These are phyloP conservation scores for Bryoglossum gracile DNA, from an alignment of 495 filamentous ascomycete genomes.

Conservation along the genomic window DNA sequence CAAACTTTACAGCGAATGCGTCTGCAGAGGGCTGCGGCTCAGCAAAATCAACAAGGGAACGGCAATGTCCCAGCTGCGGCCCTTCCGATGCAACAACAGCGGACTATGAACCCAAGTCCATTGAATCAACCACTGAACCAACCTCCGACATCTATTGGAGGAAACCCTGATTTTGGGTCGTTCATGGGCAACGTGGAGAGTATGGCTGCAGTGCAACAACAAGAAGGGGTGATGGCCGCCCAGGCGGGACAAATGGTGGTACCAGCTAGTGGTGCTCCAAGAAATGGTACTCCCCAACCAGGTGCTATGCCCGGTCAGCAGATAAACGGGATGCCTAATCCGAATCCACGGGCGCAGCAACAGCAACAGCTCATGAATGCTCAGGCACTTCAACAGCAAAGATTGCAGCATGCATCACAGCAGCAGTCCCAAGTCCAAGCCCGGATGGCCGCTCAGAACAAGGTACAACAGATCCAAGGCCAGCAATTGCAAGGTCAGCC, in stretches of 20 bases:
- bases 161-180: constrained; percentile 31
- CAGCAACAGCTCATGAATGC: constrained; percentile 32
- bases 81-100: constrained; percentile 26
- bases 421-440: constrained; percentile 26
- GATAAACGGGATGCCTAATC: constrained; percentile 18
- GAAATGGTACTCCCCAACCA: constrained; percentile 32
- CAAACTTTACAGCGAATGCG: constrained; percentile 29
- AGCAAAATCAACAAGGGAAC: constrained; percentile 14
- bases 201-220: constrained; percentile 41
- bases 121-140: constrained; percentile 30
- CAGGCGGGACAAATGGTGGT: constrained; percentile 45
- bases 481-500: constrained; percentile 46
- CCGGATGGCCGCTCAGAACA: constrained; percentile 32
- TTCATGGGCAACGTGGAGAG: constrained; percentile 36
- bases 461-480: constrained; percentile 25
- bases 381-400: constrained; percentile 32
- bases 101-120: constrained; percentile 28
- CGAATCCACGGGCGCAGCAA: constrained; percentile 27
- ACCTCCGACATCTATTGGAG: constrained; percentile 24
- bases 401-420: constrained; percentile 28
- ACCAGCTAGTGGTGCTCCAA: constrained; percentile 29
- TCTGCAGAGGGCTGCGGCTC: constrained; percentile 6
- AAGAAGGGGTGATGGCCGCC: constrained; percentile 31
- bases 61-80: constrained; percentile 18
- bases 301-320: constrained; percentile 29